Evolutionary conservation across 345 rosid species (phyloP).

Genomic region (Pugionium dolabratum): DNA sequence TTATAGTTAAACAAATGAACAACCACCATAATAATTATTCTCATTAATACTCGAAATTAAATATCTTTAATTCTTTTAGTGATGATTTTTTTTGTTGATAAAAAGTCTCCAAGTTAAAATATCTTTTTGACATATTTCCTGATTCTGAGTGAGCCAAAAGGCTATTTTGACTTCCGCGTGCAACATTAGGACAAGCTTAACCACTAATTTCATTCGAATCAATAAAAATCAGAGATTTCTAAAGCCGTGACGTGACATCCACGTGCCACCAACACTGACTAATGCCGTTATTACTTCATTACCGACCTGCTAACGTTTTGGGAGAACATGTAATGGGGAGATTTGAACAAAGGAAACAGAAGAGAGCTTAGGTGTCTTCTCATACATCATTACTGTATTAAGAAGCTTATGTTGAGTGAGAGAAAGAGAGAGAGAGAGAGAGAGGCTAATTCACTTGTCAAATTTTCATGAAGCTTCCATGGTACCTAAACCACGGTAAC

Average conservation of each 20-base stretch:
- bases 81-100: no score
- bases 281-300: constrained; percentile 15
- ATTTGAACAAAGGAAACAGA: constrained; percentile 20
- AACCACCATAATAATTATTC: constrained; percentile 1
- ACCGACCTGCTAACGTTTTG: constrained; percentile 26
- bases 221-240: background rate
- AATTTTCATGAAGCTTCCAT: constrained; percentile 31
- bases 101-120: no score
- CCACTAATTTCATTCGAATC: background rate
- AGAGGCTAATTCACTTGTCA: constrained; percentile 27
- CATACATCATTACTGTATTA: constrained; percentile 29
- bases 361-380: constrained; percentile 24
- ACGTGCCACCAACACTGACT: constrained; percentile 15
- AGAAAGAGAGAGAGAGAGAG: constrained; percentile 1
- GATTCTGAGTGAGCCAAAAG: background rate
- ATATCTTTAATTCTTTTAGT: background rate
- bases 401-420: constrained; percentile 20
- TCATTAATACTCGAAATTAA: background rate
- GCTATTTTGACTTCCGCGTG: background rate
- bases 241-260: constrained; percentile 3
- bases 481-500: constrained; percentile 43
- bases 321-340: constrained; percentile 16
- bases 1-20: background rate
- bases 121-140: background rate
- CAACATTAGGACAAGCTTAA: background rate